A percentile compares a stretch with the other conserved stretches of the same genome.
These are phyloP conservation scores for Pyrenophora graminea DNA, from an alignment of 2,329 filamentous ascomycete species.

Conservation along the genomic window DNA sequence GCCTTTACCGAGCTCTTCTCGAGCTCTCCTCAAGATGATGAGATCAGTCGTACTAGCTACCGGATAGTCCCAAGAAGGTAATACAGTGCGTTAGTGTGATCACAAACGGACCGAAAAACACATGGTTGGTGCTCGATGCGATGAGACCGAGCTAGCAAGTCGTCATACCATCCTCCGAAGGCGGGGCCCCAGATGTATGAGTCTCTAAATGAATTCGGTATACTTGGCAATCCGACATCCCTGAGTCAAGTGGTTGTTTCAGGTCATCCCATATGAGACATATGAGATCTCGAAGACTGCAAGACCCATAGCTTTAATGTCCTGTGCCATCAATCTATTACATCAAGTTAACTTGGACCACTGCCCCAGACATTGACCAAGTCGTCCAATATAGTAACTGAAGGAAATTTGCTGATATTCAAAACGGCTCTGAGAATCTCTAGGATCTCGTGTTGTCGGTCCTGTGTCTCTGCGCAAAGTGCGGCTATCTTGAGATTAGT, in stretches of 20 bases:
- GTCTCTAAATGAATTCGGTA: neutral
- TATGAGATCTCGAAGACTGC: too few relatives aligned
- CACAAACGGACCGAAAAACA: neutral
- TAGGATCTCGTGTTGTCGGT: constrained; percentile 23
- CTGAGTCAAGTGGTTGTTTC: too few relatives aligned
- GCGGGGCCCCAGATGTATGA: neutral
- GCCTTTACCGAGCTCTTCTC: neutral
- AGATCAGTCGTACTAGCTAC: neutral
- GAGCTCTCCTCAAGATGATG: neutral
- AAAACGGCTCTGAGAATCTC: constrained; percentile 21
- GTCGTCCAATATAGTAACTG: constrained; percentile 31
- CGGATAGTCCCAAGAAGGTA: neutral
- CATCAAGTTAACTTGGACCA: constrained; percentile 34
- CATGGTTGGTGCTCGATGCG: constrained; percentile 11
- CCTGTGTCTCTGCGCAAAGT: constrained; percentile 27
- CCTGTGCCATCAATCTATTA: too few relatives aligned
- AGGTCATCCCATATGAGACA: too few relatives aligned
- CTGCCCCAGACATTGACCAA: constrained; percentile 32
- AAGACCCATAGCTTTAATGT: too few relatives aligned
- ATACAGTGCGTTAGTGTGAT: neutral
- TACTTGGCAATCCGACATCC: too few relatives aligned
- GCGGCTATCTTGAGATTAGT: constrained; percentile 16
- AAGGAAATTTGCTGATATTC: constrained; percentile 34
- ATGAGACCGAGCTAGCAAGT: neutral
- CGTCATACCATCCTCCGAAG: neutral